phyloP scores from a whole-genome alignment of 2,329 filamentous ascomycete species.

The Colletotrichum falcatum region DNA sequence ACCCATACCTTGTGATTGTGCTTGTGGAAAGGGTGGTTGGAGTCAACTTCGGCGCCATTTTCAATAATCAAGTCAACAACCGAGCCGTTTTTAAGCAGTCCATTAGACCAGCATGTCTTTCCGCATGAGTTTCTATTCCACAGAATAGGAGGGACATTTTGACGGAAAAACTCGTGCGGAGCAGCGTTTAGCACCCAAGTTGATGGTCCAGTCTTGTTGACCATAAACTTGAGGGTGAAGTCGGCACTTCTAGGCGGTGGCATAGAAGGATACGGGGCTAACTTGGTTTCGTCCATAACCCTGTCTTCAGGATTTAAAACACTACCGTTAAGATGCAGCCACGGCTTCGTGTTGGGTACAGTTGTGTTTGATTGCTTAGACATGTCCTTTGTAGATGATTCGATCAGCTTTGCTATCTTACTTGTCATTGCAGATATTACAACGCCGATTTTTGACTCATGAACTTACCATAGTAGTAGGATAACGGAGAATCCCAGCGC shows the following conservation, averaged over 20 bases:
- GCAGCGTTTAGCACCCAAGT: constrained; percentile 23
- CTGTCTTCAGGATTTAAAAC: not conserved
- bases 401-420: not conserved
- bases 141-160: constrained; percentile 28
- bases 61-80: constrained; percentile 18
- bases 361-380: constrained; percentile 2
- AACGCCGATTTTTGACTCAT: not conserved
- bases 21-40: constrained; percentile 33
- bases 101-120: constrained; percentile 13
- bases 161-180: constrained; percentile 29
- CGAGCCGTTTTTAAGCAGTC: constrained; percentile 16
- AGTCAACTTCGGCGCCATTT: constrained; percentile 1
- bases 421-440: no score
- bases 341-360: not conserved
- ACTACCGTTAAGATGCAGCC: constrained; percentile 26
- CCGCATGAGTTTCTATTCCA: constrained; percentile 21
- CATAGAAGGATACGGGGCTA: constrained; percentile 6
- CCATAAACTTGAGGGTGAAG: constrained; percentile 18
- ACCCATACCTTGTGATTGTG: constrained; percentile 34
- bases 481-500: constrained; percentile 15
- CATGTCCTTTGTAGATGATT: not conserved
- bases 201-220: constrained; percentile 11
- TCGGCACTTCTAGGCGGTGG: constrained; percentile 19
- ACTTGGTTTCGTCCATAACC: constrained; percentile 7
- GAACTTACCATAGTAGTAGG: not conserved